phyloP scores from a whole-genome alignment of 192 early-diverging fungal species.

The Physocladia obscura region DNA sequence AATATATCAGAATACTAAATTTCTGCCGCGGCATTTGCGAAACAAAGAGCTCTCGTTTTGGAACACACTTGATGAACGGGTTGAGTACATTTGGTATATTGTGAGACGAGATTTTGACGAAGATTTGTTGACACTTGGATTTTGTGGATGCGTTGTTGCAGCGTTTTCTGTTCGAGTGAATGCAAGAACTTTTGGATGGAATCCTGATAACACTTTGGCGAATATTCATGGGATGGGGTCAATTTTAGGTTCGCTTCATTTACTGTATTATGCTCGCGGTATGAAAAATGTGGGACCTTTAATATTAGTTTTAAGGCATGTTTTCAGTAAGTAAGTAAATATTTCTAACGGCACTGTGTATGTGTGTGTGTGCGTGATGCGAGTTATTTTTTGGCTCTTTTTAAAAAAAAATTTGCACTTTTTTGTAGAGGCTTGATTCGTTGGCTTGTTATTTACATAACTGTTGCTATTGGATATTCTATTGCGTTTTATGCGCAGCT shows the following conservation, averaged over 20 bases:
- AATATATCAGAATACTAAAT: background rate
- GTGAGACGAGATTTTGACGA: background rate
- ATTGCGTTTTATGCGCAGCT: background rate
- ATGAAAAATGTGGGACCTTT: constrained; percentile 4
- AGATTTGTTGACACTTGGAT: background rate
- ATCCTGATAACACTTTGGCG: background rate
- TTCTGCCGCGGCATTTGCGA: constrained; percentile 6
- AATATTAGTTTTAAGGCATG: background rate
- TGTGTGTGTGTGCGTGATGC: too few species aligned
- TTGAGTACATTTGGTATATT: background rate
- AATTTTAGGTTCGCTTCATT: constrained; percentile 2
- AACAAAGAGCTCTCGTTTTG: background rate
- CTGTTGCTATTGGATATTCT: background rate
- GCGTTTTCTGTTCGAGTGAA: background rate
- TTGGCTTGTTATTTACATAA: constrained; percentile 8
- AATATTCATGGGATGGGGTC: background rate
- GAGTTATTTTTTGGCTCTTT: background rate
- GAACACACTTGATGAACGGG: background rate
- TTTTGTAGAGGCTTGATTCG: constrained; percentile 11
- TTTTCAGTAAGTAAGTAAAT: background rate
- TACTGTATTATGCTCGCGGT: constrained; percentile 7
- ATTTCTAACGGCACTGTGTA: too few species aligned
- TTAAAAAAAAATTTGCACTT: background rate
- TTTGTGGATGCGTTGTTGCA: background rate
- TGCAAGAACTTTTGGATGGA: background rate